phyloP scores from a whole-genome alignment of 2,329 filamentous ascomycete species.

The Aaosphaeria pasadenensis region DNA sequence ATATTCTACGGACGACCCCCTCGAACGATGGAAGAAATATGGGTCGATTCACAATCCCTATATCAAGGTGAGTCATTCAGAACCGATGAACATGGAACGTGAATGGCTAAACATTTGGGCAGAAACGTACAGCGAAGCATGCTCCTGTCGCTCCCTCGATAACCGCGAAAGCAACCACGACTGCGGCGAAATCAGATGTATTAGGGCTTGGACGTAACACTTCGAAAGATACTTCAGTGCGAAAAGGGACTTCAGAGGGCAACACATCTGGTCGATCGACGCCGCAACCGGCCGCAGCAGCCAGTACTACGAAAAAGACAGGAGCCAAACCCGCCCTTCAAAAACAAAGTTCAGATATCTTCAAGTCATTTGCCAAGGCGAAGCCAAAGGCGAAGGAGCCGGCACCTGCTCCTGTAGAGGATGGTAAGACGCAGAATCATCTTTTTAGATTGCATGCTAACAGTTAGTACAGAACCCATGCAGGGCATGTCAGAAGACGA shows the following conservation, averaged over 20 bases:
- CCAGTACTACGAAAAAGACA: conserved; percentile 28
- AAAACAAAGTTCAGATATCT: conserved; percentile 63
- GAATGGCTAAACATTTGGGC: conserved; percentile 11
- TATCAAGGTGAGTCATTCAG: conserved; percentile 49
- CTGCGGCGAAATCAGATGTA: conserved; percentile 16
- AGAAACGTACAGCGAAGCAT: conserved; percentile 45
- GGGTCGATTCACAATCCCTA: conserved; percentile 73
- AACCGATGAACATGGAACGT: neutral
- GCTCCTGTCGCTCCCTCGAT: conserved; percentile 26
- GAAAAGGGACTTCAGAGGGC: conserved; percentile 25
- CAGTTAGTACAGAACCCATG: conserved; percentile 40
- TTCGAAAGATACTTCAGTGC: conserved; percentile 14
- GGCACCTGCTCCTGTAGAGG: conserved; percentile 44
- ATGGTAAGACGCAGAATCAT: conserved; percentile 40
- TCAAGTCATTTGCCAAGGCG: conserved; percentile 74
- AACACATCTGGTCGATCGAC: conserved; percentile 34
- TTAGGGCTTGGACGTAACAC: conserved; percentile 15
- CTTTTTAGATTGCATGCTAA: conserved; percentile 18
- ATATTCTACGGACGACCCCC: conserved; percentile 56
- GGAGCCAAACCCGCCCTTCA: conserved; percentile 50
- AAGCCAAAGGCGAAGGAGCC: conserved; percentile 54
- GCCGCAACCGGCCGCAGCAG: conserved; percentile 19
- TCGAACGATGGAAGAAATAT: conserved; percentile 60
- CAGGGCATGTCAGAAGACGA: conserved; percentile 52
- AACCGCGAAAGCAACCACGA: conserved; percentile 3